Conservation (phyloP, 1,139 yeast genomes). For the Scheffersomyces illinoinensis region DNA sequence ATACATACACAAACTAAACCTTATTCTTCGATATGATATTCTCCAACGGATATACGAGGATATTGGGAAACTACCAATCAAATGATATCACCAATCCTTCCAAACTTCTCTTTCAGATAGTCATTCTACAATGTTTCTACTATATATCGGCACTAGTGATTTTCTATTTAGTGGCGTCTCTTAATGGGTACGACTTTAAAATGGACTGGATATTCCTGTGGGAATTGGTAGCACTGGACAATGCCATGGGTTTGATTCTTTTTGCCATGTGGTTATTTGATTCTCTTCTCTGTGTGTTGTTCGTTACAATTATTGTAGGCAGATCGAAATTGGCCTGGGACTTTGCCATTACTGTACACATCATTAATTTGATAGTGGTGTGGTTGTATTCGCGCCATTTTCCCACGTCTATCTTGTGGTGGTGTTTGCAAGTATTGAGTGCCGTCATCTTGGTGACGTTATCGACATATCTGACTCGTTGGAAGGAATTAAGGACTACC, state of each 20-base stretch:
- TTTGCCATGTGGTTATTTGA: slow-evolving; percentile 79
- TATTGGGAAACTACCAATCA: slow-evolving; percentile 25
- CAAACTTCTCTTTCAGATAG: slow-evolving; percentile 53
- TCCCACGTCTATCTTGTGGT: slow-evolving; percentile 79
- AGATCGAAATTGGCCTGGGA: slow-evolving; percentile 94
- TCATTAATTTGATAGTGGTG: slow-evolving; percentile 70
- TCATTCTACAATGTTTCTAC: slow-evolving; percentile 65
- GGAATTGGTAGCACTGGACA: slow-evolving; percentile 71
- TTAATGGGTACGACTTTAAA: slow-evolving; percentile 64
- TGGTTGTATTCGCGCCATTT: slow-evolving; percentile 65
- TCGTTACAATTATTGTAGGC: slow-evolving; percentile 85
- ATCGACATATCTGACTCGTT: slow-evolving; percentile 84
- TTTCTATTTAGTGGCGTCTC: slow-evolving; percentile 55
- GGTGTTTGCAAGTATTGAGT: slow-evolving; percentile 74
- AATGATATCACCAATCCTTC: slow-evolving; percentile 39
- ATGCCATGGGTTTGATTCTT: slow-evolving; percentile 77
- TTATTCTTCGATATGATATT: slow-evolving; percentile 5
- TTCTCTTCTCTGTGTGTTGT: slow-evolving; percentile 72
- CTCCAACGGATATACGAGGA: slow-evolving; percentile 24
- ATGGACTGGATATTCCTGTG: slow-evolving; percentile 80
- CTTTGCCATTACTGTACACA: slow-evolving; percentile 87
- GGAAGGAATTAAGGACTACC: slow-evolving; percentile 85
- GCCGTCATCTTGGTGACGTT: slow-evolving; percentile 69
- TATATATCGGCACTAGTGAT: slow-evolving; percentile 61
- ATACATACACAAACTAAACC: neutral